Evolutionary conservation across 148 eudicot species (phyloP).

Genomic region (Talinum fruticosum): DNA sequence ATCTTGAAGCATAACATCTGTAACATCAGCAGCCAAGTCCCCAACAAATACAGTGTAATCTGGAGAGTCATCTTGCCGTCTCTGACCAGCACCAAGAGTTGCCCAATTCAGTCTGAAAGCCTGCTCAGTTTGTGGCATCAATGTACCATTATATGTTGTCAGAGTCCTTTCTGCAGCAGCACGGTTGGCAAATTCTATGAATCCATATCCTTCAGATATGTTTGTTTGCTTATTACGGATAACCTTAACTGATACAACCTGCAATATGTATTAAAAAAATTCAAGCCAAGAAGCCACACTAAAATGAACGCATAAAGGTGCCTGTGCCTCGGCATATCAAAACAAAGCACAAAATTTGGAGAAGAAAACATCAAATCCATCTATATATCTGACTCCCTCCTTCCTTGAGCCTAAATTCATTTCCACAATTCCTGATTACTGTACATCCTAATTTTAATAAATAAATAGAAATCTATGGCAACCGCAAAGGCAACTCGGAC

Average conservation of each 20-base stretch:
- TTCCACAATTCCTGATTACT: no score
- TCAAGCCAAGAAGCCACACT: background rate
- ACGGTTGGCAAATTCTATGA: slow-evolving; percentile 71
- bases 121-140: slow-evolving; percentile 83
- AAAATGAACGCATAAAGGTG: background rate
- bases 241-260: slow-evolving; percentile 66
- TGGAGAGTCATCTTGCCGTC: slow-evolving; percentile 68
- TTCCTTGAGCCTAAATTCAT: background rate
- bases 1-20: slow-evolving; percentile 80
- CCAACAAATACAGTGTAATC: slow-evolving; percentile 93
- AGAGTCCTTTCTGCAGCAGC: slow-evolving; percentile 79
- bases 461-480: no score
- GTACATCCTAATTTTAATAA: no score
- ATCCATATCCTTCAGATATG: slow-evolving; percentile 92
- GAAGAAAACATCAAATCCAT: slow-evolving; percentile 7
- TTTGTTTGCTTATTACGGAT: slow-evolving; percentile 80
- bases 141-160: slow-evolving; percentile 59
- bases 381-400: background rate
- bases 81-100: slow-evolving; percentile 85
- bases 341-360: background rate
- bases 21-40: slow-evolving; percentile 88
- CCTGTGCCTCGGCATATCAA: no score
- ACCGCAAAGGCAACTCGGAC: no score
- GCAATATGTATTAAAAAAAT: slow-evolving; percentile 3
- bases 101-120: slow-evolving; percentile 91